phyloP scores from a whole-genome alignment of 805 yeast genomes.

The Candida glaebosa region DNA sequence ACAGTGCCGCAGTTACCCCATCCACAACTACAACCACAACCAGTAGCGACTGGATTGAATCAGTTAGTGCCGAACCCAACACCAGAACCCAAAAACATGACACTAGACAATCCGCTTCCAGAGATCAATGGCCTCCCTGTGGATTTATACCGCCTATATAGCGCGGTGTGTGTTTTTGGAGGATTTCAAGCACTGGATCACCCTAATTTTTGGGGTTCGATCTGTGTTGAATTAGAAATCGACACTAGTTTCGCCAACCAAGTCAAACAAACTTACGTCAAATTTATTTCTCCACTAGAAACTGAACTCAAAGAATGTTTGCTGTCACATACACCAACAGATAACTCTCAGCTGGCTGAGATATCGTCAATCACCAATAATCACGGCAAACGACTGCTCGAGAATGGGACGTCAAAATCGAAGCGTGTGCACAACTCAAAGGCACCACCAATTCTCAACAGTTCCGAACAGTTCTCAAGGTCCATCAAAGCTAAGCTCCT shows the following conservation, averaged over 20 bases:
- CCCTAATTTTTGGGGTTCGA: conserved; percentile 75
- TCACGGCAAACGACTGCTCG: conserved; percentile 7
- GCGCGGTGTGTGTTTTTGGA: conserved; percentile 60
- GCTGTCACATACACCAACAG: background rate
- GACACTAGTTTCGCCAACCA: conserved; percentile 71
- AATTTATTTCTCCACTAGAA: conserved; percentile 34
- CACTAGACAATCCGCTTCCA: background rate
- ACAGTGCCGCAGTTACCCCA: too few relatives aligned
- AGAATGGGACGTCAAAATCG: background rate
- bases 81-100: too few relatives aligned
- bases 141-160: conserved; percentile 58
- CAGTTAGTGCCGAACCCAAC: too few relatives aligned
- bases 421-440: background rate
- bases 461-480: conserved; percentile 44
- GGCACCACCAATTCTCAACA: conserved; percentile 43
- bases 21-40: too few relatives aligned
- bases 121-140: conserved; percentile 58
- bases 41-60: too few relatives aligned
- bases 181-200: conserved; percentile 63
- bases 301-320: conserved; percentile 1
- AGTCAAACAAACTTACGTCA: conserved; percentile 55
- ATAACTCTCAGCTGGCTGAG: conserved; percentile 7
- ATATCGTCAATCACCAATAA: conserved; percentile 10
- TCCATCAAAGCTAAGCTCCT: conserved; percentile 42
- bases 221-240: conserved; percentile 77